Evolutionary conservation across 768 basidiomycete species (phyloP).

Genomic region (Solioccasus polychromus): DNA sequence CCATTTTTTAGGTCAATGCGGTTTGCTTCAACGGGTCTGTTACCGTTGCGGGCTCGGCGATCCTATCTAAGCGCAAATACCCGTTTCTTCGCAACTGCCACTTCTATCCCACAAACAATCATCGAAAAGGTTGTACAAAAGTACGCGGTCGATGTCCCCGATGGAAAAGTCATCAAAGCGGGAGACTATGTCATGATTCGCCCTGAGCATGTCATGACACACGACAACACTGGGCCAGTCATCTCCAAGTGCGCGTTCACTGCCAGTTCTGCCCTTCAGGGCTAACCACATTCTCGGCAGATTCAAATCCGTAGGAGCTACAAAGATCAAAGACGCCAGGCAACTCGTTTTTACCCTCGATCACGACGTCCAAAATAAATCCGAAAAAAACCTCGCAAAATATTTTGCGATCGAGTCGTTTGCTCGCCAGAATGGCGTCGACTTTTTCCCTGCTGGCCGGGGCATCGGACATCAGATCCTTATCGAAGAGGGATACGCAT

Average conservation of each 20-base stretch:
- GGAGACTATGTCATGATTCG: slow-evolving; percentile 99
- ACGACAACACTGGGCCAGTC: slow-evolving; percentile 98
- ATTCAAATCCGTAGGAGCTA: slow-evolving; percentile 94
- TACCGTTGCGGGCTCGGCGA: slow-evolving; percentile 7
- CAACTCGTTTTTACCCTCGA: slow-evolving; percentile 97
- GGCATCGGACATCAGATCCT: slow-evolving; percentile 98
- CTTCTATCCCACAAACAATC: slow-evolving; percentile 69
- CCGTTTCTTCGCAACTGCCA: slow-evolving; percentile 34
- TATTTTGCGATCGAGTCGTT: slow-evolving; percentile 91
- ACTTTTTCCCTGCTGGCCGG: slow-evolving; percentile 96
- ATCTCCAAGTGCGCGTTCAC: slow-evolving; percentile 77
- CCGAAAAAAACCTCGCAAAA: slow-evolving; percentile 85
- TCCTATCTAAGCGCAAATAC: neutral
- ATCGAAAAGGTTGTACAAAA: slow-evolving; percentile 98
- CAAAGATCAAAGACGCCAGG: slow-evolving; percentile 68
- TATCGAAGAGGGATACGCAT: slow-evolving; percentile 98
- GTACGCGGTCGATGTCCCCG: slow-evolving; percentile 87
- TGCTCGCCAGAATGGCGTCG: slow-evolving; percentile 77
- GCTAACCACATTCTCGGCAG: slow-evolving; percentile 37
- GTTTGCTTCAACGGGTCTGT: slow-evolving; percentile 8
- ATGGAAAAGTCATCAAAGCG: slow-evolving; percentile 77
- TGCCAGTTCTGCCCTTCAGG: slow-evolving; percentile 1
- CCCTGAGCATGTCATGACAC: slow-evolving; percentile 97
- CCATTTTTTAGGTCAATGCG: no score
- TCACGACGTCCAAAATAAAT: slow-evolving; percentile 97